Base-by-base conservation (phyloP, 305 asterid genomes). In the Fraxinus latifolia region DNA sequence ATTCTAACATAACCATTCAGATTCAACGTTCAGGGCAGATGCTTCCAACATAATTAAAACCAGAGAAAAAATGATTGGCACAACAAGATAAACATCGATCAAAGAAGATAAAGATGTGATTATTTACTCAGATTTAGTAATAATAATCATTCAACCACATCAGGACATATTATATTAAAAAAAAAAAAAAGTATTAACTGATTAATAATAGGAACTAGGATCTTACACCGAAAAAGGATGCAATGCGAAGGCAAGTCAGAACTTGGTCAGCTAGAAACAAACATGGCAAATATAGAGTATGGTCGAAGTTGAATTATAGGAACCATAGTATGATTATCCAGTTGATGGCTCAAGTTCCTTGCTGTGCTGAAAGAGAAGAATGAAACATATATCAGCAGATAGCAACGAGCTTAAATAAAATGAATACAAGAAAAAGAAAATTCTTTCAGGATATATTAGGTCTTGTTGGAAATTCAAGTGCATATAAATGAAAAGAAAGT, bases 351-450 rank as follows among this genome's bases (percentile, higher is more conserved):
- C 77, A 73, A 47, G 25, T 7, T 32, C 47, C 76, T n/a, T 68
- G 74, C 50, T 55, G 68, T n/a, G 62, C 81, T 72, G 82, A n/a
- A 72, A 34, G 71, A 55, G 60, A 42, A 83, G 82, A 83, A 77
- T 27, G 76, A 71, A 71, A 33, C 68, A 39, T 9, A 50, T 34
- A 80, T 7, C 67, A 80, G 42, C 32, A 76, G 77, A 50, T 2
- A 39, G 76, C 60, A 70, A 77, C 15, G 72, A 76, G 37, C 15
- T 4, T 77, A 42, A 82, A 1, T n/a, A 83, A 75, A 70, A 21
- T 32, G 75, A 36, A 67, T 17, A 21, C 25, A 50, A 79, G 29
- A 36, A 65, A 60, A 79, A 37, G 76, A 79, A 36, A 8, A 78
- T 1, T 70, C 11, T 34, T 29, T 29, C 11, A 31, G 42, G 44